Conservation (phyloP, 1,139 yeast species). For the Taphrina sp. region DNA sequence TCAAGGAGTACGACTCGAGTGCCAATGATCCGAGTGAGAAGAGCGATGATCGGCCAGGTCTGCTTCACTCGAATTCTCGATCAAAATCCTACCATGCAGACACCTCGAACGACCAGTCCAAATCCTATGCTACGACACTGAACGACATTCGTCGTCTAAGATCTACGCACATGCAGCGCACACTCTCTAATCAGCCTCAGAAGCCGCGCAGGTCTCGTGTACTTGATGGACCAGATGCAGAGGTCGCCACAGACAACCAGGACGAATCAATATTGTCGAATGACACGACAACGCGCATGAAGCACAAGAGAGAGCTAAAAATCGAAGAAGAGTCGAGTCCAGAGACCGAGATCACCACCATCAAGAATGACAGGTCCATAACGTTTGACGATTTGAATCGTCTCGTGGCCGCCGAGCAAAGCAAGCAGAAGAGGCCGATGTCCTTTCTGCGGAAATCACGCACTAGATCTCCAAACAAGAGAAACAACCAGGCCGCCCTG, state of each 20-base stretch:
- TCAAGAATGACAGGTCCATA: conserved; percentile 62
- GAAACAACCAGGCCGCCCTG: not conserved
- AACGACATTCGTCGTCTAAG: conserved; percentile 76
- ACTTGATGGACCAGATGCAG: conserved; percentile 49
- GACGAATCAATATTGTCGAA: too few species aligned
- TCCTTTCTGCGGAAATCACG: conserved; percentile 50
- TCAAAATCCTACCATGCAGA: conserved; percentile 16
- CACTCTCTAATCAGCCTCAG: conserved; percentile 58
- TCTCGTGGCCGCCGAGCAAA: conserved; percentile 95
- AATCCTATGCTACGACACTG: conserved; percentile 61
- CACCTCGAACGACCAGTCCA: not conserved
- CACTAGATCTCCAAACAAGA: conserved; percentile 13
- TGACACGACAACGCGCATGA: not conserved
- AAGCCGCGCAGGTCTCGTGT: conserved; percentile 59
- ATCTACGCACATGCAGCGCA: conserved; percentile 66
- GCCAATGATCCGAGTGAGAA: not conserved
- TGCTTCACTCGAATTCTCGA: not conserved
- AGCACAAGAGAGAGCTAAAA: not conserved
- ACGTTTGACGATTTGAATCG: conserved; percentile 95
- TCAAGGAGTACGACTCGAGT: conserved; percentile 9
- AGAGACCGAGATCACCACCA: not conserved
- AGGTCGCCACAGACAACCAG: not conserved
- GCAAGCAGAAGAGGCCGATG: conserved; percentile 84
- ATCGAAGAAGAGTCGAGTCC: conserved; percentile 2
- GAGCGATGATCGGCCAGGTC: not conserved